Evolutionary conservation across 371 early-diverging fungal species (phyloP), one percentile per base, ranked within the genome.

Genomic region (Mucor ambiguus): DNA sequence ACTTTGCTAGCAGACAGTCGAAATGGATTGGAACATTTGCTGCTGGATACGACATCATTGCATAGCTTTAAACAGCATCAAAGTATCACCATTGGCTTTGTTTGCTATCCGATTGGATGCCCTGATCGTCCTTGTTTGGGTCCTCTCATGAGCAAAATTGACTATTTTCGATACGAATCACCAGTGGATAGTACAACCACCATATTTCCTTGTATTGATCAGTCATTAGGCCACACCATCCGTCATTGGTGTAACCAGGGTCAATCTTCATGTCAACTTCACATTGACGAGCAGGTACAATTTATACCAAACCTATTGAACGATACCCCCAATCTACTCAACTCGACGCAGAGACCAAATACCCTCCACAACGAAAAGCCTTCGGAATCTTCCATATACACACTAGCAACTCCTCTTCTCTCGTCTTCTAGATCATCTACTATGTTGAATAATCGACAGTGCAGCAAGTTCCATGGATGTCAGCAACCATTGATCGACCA

Each of bases 51-150:
- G 37, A 77, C 82, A 59, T 76, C 85, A 16, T 61, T 89, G 2
- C 74, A 79, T 9, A 82, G 85, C 14, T 81, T 88, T 37, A 79
- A 82, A 30, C 66, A 79, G 7, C 89, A 89, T 66, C 91, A 91
- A 55, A 80, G 77, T 24, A 74, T 89, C 41, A 76, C 84, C 0
- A 70, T 88, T 57, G 79, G 78, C 10, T 88, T 80, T 49, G 78
- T 87, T 2, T 79, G 76, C 35, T 84, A 79, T 43, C 81, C 79
- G 52, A 75, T 84, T 14, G 84, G 84, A 11, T 82, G 79, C 30
- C 78, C 83, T 20, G 77, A 86, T 20, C 72, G 78, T 1, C 87
- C 88, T 5, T 90, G 90, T 60, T 70, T 83, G 20, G 83, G 85
- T 0, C 89, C 89, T 2, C 58, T 78, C 14, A 33, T 89, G 44